Conservation (phyloP, 2,329 filamentous ascomycete genomes). For the Cladosporium cucumerinum region DNA sequence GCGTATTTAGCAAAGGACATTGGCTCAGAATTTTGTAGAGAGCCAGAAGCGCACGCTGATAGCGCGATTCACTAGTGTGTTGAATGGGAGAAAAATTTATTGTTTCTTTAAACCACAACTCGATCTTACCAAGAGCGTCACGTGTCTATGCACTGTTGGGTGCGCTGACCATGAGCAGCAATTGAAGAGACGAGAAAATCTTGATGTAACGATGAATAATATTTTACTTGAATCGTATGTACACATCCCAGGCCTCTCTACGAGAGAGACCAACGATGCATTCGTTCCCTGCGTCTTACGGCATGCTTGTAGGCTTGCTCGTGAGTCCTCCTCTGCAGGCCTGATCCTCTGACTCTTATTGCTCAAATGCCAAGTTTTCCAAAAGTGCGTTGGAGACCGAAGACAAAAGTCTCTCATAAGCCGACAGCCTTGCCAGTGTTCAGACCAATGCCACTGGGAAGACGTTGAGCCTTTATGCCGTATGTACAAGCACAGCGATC, state of each 20-base stretch:
- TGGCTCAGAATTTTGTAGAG: background rate
- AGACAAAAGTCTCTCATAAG: background rate
- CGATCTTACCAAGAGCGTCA: no score
- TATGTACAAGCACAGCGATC: background rate
- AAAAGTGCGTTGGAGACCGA: background rate
- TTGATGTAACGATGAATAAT: background rate
- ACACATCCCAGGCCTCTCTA: background rate
- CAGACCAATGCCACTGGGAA: background rate
- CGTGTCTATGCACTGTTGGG: background rate
- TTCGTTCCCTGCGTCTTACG: background rate
- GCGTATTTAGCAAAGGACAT: background rate
- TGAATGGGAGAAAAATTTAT: background rate
- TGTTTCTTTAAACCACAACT: no score
- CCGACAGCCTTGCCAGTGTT: background rate
- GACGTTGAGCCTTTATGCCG: background rate
- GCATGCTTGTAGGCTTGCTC: background rate
- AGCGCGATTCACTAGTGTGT: background rate
- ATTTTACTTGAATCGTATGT: background rate
- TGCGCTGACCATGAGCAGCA: background rate
- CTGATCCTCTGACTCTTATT: background rate
- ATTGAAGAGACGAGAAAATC: background rate
- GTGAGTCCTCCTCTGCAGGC: background rate
- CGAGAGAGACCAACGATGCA: background rate
- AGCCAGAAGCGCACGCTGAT: background rate
- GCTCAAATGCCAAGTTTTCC: background rate